Conservation (phyloP, 2,329 filamentous ascomycete genomes). For the Talaromyces sp. region DNA sequence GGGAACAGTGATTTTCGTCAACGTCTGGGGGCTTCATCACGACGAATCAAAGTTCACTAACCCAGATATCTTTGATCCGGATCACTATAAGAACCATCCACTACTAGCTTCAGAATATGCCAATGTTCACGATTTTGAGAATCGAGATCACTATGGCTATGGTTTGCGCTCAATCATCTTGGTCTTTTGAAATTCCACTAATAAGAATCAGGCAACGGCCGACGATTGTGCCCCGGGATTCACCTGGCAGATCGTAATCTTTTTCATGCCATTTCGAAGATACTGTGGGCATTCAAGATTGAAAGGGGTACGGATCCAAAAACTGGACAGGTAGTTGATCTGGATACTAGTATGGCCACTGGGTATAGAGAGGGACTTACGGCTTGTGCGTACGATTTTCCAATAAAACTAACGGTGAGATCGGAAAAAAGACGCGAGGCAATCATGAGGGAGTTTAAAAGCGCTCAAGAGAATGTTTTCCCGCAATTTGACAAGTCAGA, state of each 20-base stretch:
- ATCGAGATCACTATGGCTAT: conserved; percentile 28
- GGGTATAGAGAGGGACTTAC: conserved; percentile 31
- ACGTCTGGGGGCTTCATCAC: conserved; percentile 41
- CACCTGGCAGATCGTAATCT: conserved; percentile 51
- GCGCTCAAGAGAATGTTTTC: conserved; percentile 22
- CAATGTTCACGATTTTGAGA: conserved; percentile 16
- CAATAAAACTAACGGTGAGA: conserved; percentile 23
- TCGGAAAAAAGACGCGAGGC: conserved; percentile 25
- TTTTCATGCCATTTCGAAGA: conserved; percentile 41
- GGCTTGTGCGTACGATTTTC: conserved; percentile 27
- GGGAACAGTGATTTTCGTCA: conserved; percentile 40
- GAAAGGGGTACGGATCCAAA: conserved; percentile 47
- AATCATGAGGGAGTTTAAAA: conserved; percentile 25
- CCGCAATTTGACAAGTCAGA: conserved; percentile 13
- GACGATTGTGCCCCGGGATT: conserved; percentile 28
- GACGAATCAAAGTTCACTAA: conserved; percentile 36
- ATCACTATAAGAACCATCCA: conserved; percentile 19
- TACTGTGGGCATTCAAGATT: conserved; percentile 49
- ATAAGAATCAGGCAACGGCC: conserved; percentile 13
- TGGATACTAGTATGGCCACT: conserved; percentile 16
- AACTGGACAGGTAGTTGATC: conserved; percentile 35
- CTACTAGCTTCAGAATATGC: conserved; percentile 22
- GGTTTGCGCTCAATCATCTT: too few relatives aligned
- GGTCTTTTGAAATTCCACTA: too few relatives aligned
- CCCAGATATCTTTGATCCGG: conserved; percentile 27